Evolutionary conservation across 345 rosid genomes (phyloP).

Genomic region (Eucalyptus erythrocorys): DNA sequence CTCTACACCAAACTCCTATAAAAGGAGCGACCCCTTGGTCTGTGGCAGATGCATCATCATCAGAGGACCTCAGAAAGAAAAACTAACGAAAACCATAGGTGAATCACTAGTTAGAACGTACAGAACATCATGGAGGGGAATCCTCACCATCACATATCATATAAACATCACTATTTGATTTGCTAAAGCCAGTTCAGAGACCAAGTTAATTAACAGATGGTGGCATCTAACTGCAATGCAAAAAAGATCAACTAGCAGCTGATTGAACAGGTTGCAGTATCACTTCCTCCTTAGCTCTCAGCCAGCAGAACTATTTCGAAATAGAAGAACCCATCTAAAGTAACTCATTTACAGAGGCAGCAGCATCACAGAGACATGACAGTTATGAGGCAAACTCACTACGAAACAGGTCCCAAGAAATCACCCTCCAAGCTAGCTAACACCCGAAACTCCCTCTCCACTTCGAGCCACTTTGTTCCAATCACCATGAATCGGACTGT

Average conservation of each 20-base stretch:
- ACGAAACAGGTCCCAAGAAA: conserved; percentile 48
- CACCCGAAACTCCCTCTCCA: conserved; percentile 78
- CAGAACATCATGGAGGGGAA: neutral
- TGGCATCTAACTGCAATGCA: neutral
- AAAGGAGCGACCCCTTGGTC: neutral
- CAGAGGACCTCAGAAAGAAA: neutral
- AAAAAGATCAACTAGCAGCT: neutral
- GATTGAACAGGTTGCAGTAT: neutral
- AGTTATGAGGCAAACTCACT: neutral
- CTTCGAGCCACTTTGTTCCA: conserved; percentile 71
- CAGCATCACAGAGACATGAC: neutral
- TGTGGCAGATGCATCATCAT: neutral
- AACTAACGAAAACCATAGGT: neutral
- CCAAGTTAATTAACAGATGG: neutral
- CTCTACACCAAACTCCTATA: neutral
- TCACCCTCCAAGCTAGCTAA: conserved; percentile 77
- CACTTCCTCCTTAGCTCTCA: neutral
- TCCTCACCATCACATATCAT: neutral
- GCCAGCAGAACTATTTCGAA: neutral
- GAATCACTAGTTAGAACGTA: neutral
- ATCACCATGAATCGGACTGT: conserved; percentile 52
- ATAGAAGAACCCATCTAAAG: neutral
- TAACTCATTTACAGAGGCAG: neutral
- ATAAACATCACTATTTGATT: neutral
- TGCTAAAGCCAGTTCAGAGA: neutral